Conservation (phyloP, 768 basidiomycete genomes). For the Podaxis sp. region DNA sequence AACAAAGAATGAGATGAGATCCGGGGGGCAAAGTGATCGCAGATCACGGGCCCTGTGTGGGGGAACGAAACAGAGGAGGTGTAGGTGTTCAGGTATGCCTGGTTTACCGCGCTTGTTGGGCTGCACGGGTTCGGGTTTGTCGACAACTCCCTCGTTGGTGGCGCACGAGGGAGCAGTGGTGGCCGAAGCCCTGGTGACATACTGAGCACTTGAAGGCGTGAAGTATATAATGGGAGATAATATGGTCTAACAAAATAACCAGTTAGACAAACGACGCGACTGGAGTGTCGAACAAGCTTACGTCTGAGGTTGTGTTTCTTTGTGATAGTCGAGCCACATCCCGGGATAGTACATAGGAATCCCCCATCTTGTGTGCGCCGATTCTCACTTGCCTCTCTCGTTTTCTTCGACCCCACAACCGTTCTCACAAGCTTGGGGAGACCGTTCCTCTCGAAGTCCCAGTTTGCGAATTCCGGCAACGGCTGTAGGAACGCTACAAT, state of each 20-base stretch:
- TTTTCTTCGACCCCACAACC: neutral
- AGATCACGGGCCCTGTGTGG: neutral
- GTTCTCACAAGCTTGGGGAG: neutral
- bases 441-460: neutral
- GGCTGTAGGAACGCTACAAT: neutral
- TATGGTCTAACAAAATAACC: neutral
- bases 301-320: slow-evolving; percentile 5
- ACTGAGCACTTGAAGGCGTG: neutral
- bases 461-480: neutral
- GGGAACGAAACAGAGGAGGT: neutral
- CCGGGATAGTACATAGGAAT: neutral
- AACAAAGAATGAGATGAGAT: neutral
- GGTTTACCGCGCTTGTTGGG: neutral
- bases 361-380: neutral
- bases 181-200: neutral
- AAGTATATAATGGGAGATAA: neutral
- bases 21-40: neutral
- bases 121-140: neutral
- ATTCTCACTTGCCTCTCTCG: neutral
- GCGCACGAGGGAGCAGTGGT: neutral
- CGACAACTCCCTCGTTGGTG: neutral
- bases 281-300: neutral
- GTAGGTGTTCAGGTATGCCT: neutral
- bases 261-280: neutral
- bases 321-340: slow-evolving; percentile 1